Conservation (phyloP, 129 eudicot genomes). For the Dittrichia graveolens region DNA sequence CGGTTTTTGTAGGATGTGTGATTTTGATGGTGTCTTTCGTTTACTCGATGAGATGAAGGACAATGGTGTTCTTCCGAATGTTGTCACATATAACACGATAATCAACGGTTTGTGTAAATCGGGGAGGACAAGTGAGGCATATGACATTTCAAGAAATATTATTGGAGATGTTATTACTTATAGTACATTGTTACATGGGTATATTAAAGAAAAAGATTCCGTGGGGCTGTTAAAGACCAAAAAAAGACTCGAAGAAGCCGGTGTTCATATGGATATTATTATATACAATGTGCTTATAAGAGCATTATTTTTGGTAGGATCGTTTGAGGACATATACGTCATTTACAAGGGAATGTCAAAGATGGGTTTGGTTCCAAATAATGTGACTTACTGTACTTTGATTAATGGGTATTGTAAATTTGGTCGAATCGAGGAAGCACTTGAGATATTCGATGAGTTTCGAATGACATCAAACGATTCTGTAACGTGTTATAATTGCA, state of each 20-base stretch:
- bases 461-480: constrained; percentile 50
- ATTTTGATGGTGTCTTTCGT: constrained; percentile 49
- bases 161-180: constrained; percentile 64
- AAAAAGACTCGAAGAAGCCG: constrained; percentile 54
- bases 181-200: constrained; percentile 65
- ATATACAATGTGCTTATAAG: constrained; percentile 69
- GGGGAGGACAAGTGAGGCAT: constrained; percentile 72
- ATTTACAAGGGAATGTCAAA: constrained; percentile 54
- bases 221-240: constrained; percentile 55
- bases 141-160: constrained; percentile 50
- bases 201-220: constrained; percentile 49
- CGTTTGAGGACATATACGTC: constrained; percentile 56
- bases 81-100: constrained; percentile 66
- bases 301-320: constrained; percentile 59
- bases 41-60: constrained; percentile 68
- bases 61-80: constrained; percentile 52
- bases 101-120: constrained; percentile 77
- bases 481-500: constrained; percentile 55
- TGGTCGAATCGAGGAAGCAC: constrained; percentile 69
- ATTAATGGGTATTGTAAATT: constrained; percentile 69
- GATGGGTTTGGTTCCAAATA: constrained; percentile 50
- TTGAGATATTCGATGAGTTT: constrained; percentile 67
- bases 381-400: constrained; percentile 58
- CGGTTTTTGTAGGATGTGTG: constrained; percentile 55
- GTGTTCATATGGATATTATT: constrained; percentile 55